Evolutionary conservation across 805 yeast genomes (phyloP), one percentile per base, ranked within the genome.

Genomic region (Grigorovia transvaalensis): DNA sequence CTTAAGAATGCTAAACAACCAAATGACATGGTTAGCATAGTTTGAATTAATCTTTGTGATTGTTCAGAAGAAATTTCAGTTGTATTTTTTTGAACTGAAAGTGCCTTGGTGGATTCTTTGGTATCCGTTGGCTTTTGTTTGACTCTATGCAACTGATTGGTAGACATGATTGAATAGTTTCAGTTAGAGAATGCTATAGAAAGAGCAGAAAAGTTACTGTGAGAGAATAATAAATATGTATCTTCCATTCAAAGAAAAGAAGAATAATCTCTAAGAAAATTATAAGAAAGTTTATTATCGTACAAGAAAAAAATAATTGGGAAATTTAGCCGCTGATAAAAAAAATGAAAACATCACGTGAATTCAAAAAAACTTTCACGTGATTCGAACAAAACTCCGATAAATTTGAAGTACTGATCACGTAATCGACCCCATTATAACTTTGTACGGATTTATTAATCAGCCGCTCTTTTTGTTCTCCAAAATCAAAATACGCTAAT

Each of bases 1-100:
- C 85, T 68, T 15, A 81, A 63, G 57, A 73, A 81, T 1, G 82
- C 74, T 29, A 81, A 66, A 57, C 84, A 79, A 1, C 84, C 81
- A 56, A 81, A 69, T 0, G 82, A 72, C 72, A 78, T 77, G 0
- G 72, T 63, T 17, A 80, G 55, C 64, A 79, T 69, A 1, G 80
- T 71, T 50, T 77, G 74, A 7, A 79, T 67, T 50, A 77, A 61
- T 56, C 72, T 73, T 50, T 73, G 76, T 29, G 79, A 74, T 54
- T 73, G 75, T 38, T 67, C 73, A 1, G 60, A 57, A 0, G 71
- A 64, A 23, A 71, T 58, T 15, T 53, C 56, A 4, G 66, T 59
- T 38, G 59, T 58, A 29, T 59, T 56, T 23, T 23, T 23, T 12
- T 53, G 47, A 7, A 57, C 54, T 18, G 50, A 47, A 3, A 59